Percentiles rank a stretch among this genome's conserved stretches.
Evolutionary conservation across 768 basidiomycete genomes (phyloP).

Genomic region (Coprinopsis cinerea): DNA sequence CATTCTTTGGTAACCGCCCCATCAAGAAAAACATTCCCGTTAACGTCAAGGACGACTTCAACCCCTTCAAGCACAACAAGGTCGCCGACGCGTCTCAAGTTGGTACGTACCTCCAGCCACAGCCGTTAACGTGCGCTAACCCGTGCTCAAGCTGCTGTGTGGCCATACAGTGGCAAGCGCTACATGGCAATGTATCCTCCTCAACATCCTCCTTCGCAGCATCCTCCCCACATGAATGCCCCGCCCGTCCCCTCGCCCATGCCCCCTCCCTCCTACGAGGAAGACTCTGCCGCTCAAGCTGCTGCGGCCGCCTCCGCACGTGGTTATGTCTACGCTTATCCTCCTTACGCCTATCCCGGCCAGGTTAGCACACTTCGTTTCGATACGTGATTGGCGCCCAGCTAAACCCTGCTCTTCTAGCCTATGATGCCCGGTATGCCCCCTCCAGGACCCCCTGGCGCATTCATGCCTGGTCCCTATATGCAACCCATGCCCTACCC

Average conservation of each 20-base stretch:
- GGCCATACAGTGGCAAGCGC: slow-evolving; percentile 90
- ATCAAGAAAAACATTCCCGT: slow-evolving; percentile 73
- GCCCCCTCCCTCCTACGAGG: slow-evolving; percentile 74
- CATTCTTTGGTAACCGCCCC: slow-evolving; percentile 82
- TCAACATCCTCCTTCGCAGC: slow-evolving; percentile 57
- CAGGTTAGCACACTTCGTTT: slow-evolving; percentile 43
- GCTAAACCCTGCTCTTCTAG: slow-evolving; percentile 25
- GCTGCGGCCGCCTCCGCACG: slow-evolving; percentile 36
- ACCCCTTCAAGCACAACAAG: slow-evolving; percentile 88
- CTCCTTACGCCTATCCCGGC: slow-evolving; percentile 70
- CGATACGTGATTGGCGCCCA: background rate
- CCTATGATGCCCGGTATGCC: slow-evolving; percentile 85
- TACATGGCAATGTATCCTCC: slow-evolving; percentile 73
- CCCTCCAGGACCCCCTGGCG: slow-evolving; percentile 69
- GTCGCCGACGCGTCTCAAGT: slow-evolving; percentile 69
- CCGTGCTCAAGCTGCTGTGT: slow-evolving; percentile 50
- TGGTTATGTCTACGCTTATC: slow-evolving; percentile 68
- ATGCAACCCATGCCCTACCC: slow-evolving; percentile 87
- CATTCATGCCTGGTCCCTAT: slow-evolving; percentile 74
- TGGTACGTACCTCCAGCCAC: slow-evolving; percentile 39
- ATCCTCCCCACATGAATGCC: slow-evolving; percentile 51
- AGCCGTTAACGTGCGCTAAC: background rate
- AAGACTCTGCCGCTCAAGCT: slow-evolving; percentile 60
- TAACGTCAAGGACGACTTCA: slow-evolving; percentile 94
- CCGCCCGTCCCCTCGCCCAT: slow-evolving; percentile 65